phyloP scores from a whole-genome alignment of 768 basidiomycete genomes.

The Hemileccinum rubropunctum region DNA sequence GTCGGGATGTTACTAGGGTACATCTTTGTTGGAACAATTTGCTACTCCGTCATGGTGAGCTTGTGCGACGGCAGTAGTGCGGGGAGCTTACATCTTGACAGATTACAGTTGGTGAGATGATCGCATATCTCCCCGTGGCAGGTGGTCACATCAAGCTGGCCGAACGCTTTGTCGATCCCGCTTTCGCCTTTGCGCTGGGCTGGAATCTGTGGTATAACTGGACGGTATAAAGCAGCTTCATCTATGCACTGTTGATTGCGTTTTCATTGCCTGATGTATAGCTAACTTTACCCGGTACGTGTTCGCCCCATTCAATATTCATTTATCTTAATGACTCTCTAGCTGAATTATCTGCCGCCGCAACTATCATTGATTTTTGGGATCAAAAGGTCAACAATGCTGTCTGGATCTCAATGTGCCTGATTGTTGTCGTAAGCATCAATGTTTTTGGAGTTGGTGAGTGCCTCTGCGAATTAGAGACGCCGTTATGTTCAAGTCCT shows the following conservation, averaged over 20 bases:
- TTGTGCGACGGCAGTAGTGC: too few species aligned
- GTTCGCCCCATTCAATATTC: neutral
- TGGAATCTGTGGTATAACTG: slow-evolving; percentile 40
- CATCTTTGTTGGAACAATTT: slow-evolving; percentile 13
- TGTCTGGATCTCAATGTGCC: slow-evolving; percentile 49
- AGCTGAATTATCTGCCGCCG: slow-evolving; percentile 45
- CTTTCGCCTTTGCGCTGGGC: slow-evolving; percentile 40
- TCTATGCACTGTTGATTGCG: slow-evolving; percentile 11
- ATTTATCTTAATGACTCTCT: neutral
- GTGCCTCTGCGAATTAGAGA: neutral
- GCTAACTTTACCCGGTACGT: slow-evolving; percentile 17
- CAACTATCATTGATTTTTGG: slow-evolving; percentile 49
- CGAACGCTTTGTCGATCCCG: slow-evolving; percentile 42
- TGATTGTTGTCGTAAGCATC: slow-evolving; percentile 44
- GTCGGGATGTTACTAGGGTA: too few species aligned
- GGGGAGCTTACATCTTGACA: neutral
- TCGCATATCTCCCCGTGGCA: slow-evolving; percentile 40
- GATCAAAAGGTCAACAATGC: slow-evolving; percentile 37
- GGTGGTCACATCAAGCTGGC: slow-evolving; percentile 45
- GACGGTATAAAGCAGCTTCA: slow-evolving; percentile 16
- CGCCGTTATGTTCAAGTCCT: neutral
- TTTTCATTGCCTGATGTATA: neutral
- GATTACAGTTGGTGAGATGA: slow-evolving; percentile 40
- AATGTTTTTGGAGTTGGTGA: slow-evolving; percentile 37
- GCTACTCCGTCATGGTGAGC: slow-evolving; percentile 34